Evolutionary conservation across 495 filamentous ascomycete genomes (phyloP).

Genomic region (Lasiosphaeria miniovina): DNA sequence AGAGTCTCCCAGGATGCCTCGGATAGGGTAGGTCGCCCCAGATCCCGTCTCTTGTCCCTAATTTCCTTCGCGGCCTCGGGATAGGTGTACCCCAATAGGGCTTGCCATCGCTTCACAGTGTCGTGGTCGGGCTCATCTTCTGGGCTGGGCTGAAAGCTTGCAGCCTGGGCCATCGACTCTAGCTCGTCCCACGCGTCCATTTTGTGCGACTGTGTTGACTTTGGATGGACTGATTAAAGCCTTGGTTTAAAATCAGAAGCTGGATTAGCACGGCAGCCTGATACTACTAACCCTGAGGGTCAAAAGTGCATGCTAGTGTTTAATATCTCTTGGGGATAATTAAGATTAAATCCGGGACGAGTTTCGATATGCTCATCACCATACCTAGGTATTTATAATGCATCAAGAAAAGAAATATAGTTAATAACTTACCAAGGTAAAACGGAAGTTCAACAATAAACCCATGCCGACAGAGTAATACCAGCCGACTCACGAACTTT

Average conservation of each 20-base stretch:
- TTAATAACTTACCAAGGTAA: no score
- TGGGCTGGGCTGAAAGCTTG: background rate
- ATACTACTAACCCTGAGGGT: no score
- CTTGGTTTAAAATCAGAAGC: background rate
- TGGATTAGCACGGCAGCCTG: no score
- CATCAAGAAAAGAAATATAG: no score
- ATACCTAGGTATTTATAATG: no score
- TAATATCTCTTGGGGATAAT: no score
- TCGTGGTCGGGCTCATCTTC: background rate
- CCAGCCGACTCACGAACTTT: no score
- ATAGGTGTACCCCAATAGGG: constrained; percentile 5
- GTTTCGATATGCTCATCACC: no score
- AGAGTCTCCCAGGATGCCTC: background rate
- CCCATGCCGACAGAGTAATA: no score
- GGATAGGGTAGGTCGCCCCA: constrained; percentile 2
- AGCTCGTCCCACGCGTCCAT: constrained; percentile 3
- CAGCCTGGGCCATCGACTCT: constrained; percentile 1
- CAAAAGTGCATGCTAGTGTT: no score
- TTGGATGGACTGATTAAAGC: background rate
- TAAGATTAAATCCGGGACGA: no score
- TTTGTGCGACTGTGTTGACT: background rate
- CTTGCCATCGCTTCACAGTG: constrained; percentile 8
- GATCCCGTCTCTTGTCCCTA: constrained; percentile 3
- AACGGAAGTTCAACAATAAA: no score
- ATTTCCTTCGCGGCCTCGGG: constrained; percentile 9